Evolutionary conservation across 2,329 filamentous ascomycete species (phyloP), one percentile per base, ranked within the genome.

Genomic region (Ophiostoma novo-ulmi): DNA sequence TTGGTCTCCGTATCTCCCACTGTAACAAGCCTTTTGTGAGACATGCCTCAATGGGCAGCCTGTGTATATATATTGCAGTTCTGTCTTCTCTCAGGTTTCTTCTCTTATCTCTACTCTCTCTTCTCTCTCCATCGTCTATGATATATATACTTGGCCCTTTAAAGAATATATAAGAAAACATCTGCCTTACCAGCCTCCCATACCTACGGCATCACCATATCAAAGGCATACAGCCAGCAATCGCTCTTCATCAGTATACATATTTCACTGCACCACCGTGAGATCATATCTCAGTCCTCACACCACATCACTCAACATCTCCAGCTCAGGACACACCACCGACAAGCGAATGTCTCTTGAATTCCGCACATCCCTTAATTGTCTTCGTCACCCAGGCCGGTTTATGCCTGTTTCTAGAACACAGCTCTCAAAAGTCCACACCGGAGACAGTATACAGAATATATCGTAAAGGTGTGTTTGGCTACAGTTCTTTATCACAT

Each of bases 391-490:
- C 78, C 84, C 84, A 72, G 83, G 82, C 75, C 84, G 84, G 78
- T 86, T 85, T 80, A 85, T 85, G 84, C 81, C 84, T 80, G 79
- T 84, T 76, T 85, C 84, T 76, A 84, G 84, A 82, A 82, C 80
- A 72, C 84, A 86, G 74, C 79, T 85, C 70, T 86, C 84, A 70
- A 80, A 79, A 78, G 83, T 83, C 75, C 84, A 86, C 77, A 86
- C 84, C 75, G 84, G 84, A 74, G 84, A 86, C 78, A 85, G 83
- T 83, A 84, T 82, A 78, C 82, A 84, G 72, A 82, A 85, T 84
- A 81, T 83, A 84, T 79, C 77, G 14, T 71, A 70, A 35, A 70
- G 10, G 65, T 22, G 63, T 20, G 35, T 65, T 65, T 8, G 8
- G 22, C 14, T 35, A 1, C 8, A 31, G 36, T 35, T 20, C 5